phyloP scores from a whole-genome alignment of 2,329 filamentous ascomycete species.

The Neonectria neomacrospora region DNA sequence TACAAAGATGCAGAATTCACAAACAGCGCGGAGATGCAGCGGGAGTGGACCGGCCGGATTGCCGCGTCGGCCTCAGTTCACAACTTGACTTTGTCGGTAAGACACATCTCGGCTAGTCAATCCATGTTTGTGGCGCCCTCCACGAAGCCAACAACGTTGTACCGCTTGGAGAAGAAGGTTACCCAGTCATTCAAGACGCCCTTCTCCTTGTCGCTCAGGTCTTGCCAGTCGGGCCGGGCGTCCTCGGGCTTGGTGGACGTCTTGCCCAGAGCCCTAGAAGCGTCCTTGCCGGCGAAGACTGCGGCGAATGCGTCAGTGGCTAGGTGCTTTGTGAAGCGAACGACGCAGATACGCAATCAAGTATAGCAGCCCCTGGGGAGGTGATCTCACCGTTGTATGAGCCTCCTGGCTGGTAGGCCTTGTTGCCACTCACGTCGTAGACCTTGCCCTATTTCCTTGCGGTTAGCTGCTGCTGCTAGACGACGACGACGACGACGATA shows the following conservation, averaged over 20 bases:
- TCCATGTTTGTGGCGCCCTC: conserved; percentile 69
- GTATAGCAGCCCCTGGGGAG: neutral
- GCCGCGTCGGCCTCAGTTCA: conserved; percentile 25
- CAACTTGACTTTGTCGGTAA: conserved; percentile 36
- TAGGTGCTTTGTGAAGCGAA: neutral
- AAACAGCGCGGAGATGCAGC: conserved; percentile 2
- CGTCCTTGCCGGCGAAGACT: conserved; percentile 97
- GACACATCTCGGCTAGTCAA: conserved; percentile 41
- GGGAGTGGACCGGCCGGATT: neutral
- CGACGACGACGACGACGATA: conserved; percentile 8
- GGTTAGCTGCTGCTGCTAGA: conserved; percentile 22
- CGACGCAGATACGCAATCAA: neutral
- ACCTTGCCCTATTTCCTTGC: conserved; percentile 77
- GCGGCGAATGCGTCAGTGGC: conserved; percentile 27
- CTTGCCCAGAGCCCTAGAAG: conserved; percentile 88
- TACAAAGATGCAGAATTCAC: conserved; percentile 16
- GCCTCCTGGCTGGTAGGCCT: conserved; percentile 83
- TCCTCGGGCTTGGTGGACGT: conserved; percentile 90
- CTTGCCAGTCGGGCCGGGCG: conserved; percentile 83
- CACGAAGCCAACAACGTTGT: conserved; percentile 84
- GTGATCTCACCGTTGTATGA: conserved; percentile 80
- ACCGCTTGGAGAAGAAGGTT: conserved; percentile 96
- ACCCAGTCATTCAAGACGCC: conserved; percentile 89
- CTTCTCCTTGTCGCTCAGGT: conserved; percentile 86
- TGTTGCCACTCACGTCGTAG: conserved; percentile 93